phyloP scores from a whole-genome alignment of 139 green algal species.

The Nannochloris sp. region DNA sequence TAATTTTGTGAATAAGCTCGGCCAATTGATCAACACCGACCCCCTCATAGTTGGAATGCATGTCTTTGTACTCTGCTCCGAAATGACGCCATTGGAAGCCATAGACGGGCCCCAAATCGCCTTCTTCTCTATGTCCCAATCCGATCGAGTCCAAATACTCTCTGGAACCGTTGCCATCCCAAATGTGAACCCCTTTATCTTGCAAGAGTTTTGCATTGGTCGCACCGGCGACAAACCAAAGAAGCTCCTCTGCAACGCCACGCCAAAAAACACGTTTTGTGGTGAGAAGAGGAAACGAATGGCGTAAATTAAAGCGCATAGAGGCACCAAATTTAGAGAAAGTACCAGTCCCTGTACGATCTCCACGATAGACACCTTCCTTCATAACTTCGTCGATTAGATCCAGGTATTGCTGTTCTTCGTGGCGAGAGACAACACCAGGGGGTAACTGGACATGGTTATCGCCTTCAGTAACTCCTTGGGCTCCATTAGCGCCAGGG shows the following conservation, averaged over 20 bases:
- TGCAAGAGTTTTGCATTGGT: slow-evolving; percentile 79
- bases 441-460: slow-evolving; percentile 26
- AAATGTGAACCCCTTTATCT: slow-evolving; percentile 91
- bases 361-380: slow-evolving; percentile 59
- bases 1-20: slow-evolving; percentile 85
- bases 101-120: slow-evolving; percentile 96
- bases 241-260: slow-evolving; percentile 94
- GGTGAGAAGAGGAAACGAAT: slow-evolving; percentile 95
- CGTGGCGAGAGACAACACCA: slow-evolving; percentile 55
- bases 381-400: slow-evolving; percentile 81
- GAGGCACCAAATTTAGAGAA: slow-evolving; percentile 81
- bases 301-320: slow-evolving; percentile 91
- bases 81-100: slow-evolving; percentile 99
- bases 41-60: slow-evolving; percentile 92
- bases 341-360: slow-evolving; percentile 96
- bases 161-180: slow-evolving; percentile 89
- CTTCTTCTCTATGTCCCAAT: slow-evolving; percentile 70
- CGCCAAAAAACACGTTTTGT: slow-evolving; percentile 96
- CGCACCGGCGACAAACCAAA: slow-evolving; percentile 94
- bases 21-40: slow-evolving; percentile 94
- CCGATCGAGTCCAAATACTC: slow-evolving; percentile 63
- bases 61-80: slow-evolving; percentile 89
- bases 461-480: slow-evolving; percentile 7
- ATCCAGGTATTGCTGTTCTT: slow-evolving; percentile 95
- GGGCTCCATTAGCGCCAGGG: background rate